Evolutionary conservation across 192 early-diverging fungal species (phyloP).

Genomic region (Coemansia sp.): DNA sequence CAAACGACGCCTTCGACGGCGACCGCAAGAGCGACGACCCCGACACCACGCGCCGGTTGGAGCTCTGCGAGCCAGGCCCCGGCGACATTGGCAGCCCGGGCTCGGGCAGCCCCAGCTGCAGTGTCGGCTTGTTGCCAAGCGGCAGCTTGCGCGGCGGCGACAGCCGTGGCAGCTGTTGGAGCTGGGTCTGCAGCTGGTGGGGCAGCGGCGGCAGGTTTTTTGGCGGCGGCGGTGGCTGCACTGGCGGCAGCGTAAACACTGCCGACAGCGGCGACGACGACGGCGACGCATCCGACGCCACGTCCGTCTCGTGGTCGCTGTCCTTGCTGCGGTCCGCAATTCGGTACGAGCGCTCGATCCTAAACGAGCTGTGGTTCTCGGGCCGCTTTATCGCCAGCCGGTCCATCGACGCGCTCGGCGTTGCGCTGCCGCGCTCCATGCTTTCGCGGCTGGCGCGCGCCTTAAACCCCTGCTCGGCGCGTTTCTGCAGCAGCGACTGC

Average conservation of each 20-base stretch:
- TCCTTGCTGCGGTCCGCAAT: slow-evolving; percentile 32
- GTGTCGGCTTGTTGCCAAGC: slow-evolving; percentile 20
- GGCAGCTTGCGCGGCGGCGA: slow-evolving; percentile 50
- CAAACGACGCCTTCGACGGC: slow-evolving; percentile 44
- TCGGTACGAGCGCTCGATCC: slow-evolving; percentile 44
- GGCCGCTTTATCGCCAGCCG: slow-evolving; percentile 22
- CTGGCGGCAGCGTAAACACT: slow-evolving; percentile 29
- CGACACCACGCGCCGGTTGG: slow-evolving; percentile 47
- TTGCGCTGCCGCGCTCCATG: slow-evolving; percentile 39
- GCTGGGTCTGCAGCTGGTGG: slow-evolving; percentile 34
- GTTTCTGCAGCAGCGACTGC: slow-evolving; percentile 36
- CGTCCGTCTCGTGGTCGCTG: slow-evolving; percentile 18
- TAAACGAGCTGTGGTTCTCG: slow-evolving; percentile 23
- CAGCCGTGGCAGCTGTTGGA: slow-evolving; percentile 42
- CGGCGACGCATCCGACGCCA: slow-evolving; percentile 24
- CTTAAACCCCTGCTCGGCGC: slow-evolving; percentile 22
- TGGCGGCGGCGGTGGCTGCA: slow-evolving; percentile 39
- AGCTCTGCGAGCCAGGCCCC: slow-evolving; percentile 22
- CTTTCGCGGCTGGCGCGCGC: slow-evolving; percentile 36
- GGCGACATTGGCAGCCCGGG: slow-evolving; percentile 32
- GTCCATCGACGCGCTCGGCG: slow-evolving; percentile 31
- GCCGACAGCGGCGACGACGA: slow-evolving; percentile 35
- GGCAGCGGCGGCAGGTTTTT: slow-evolving; percentile 47
- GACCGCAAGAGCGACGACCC: slow-evolving; percentile 49
- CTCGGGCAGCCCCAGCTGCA: slow-evolving; percentile 40